These are phyloP conservation scores for Lophiotrema nucula DNA, from an alignment of 495 filamentous ascomycete genomes.

Conservation along the genomic window DNA sequence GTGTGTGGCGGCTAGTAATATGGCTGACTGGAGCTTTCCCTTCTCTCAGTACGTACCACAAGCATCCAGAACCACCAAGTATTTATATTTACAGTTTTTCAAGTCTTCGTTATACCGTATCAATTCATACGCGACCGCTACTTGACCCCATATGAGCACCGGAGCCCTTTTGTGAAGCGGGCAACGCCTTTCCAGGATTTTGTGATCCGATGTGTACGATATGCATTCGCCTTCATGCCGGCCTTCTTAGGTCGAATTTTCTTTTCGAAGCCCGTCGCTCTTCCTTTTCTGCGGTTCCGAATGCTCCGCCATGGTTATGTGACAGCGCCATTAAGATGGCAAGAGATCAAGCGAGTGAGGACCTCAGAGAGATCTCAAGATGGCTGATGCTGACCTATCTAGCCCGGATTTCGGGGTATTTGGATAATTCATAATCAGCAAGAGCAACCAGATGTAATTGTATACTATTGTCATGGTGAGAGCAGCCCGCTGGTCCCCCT, in stretches of 20 bases:
- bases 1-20: conserved; percentile 52
- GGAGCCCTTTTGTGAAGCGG: conserved; percentile 61
- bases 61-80: not conserved
- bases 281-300: conserved; percentile 71
- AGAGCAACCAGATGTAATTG: conserved; percentile 61
- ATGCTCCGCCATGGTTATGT: conserved; percentile 68
- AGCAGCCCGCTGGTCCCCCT: not conserved
- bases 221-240: conserved; percentile 69
- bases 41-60: conserved; percentile 57
- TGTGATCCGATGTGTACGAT: conserved; percentile 70
- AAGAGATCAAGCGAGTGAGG: conserved; percentile 54
- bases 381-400: conserved; percentile 1
- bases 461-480: conserved; percentile 73
- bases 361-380: not conserved
- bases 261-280: conserved; percentile 66
- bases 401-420: conserved; percentile 54
- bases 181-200: conserved; percentile 70
- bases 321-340: conserved; percentile 60
- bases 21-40: conserved; percentile 63
- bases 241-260: conserved; percentile 67
- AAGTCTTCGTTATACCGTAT: conserved; percentile 58
- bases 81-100: conserved; percentile 30
- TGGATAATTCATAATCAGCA: conserved; percentile 58
- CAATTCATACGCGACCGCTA: conserved; percentile 58
- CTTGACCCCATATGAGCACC: conserved; percentile 45